Conservation (phyloP, 164 flowering plant genomes). For the Hamamelis virginiana region DNA sequence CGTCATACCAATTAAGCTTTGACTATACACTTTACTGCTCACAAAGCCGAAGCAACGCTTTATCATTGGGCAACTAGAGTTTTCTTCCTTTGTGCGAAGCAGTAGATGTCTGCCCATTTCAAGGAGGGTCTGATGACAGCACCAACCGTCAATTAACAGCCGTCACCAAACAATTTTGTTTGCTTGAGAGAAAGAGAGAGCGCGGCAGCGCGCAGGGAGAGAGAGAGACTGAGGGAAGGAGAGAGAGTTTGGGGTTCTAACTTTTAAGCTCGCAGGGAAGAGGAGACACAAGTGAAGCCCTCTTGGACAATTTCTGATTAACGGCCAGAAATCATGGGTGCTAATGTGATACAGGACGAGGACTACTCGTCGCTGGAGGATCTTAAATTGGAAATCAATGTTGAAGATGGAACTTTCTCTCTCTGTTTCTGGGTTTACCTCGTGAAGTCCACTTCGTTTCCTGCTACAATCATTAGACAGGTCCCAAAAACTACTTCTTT, state of each 20-base stretch:
- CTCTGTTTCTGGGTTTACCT: slow-evolving; percentile 76
- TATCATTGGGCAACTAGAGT: too few relatives aligned
- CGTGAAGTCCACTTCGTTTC: slow-evolving; percentile 28
- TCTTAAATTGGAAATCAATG: slow-evolving; percentile 39
- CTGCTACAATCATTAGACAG: slow-evolving; percentile 55
- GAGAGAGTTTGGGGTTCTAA: background rate
- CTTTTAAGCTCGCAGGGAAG: background rate
- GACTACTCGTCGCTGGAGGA: slow-evolving; percentile 51
- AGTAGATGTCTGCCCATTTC: slow-evolving; percentile 11
- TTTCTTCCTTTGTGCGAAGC: slow-evolving; percentile 8
- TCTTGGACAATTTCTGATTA: background rate
- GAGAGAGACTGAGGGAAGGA: background rate
- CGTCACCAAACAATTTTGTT: slow-evolving; percentile 3
- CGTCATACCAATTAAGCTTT: too few relatives aligned
- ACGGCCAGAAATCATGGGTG: slow-evolving; percentile 14
- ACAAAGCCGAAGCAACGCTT: too few relatives aligned
- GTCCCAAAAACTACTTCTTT: slow-evolving; percentile 19
- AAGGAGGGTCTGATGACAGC: background rate
- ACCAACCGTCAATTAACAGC: slow-evolving; percentile 31
- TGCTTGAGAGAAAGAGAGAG: too few relatives aligned
- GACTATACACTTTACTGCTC: too few relatives aligned
- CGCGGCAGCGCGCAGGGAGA: too few relatives aligned
- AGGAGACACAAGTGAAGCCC: slow-evolving; percentile 1
- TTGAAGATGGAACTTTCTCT: slow-evolving; percentile 33
- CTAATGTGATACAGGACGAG: slow-evolving; percentile 4